Conservation (phyloP, 345 rosid genomes). For the Abelmoschus esculentus region DNA sequence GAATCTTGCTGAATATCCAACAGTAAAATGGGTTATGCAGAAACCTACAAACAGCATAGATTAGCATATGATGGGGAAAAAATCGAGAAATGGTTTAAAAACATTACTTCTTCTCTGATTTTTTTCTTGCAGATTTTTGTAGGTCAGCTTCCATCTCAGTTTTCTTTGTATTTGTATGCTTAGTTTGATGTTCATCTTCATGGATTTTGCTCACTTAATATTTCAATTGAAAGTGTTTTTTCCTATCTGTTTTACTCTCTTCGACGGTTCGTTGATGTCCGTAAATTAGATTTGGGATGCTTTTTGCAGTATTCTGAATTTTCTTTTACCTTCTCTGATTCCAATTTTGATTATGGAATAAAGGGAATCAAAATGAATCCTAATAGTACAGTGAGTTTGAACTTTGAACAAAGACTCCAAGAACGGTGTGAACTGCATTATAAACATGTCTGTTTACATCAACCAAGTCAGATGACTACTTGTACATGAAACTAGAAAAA, state of each 20-base stretch:
- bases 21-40: too few relatives aligned
- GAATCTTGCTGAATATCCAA: too few relatives aligned
- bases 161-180: not conserved
- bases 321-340: too few relatives aligned
- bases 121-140: not conserved
- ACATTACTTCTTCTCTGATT: too few relatives aligned
- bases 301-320: too few relatives aligned
- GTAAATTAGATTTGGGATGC: not conserved
- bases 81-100: too few relatives aligned
- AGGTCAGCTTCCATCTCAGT: not conserved
- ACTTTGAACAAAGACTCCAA: not conserved
- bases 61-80: too few relatives aligned
- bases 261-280: too few relatives aligned
- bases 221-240: too few relatives aligned
- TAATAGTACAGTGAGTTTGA: not conserved
- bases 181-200: not conserved
- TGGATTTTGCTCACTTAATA: not conserved
- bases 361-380: not conserved
- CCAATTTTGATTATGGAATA: not conserved
- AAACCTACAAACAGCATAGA: too few relatives aligned
- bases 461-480: slow-evolving; percentile 10
- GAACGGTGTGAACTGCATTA: not conserved
- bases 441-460: not conserved
- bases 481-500: slow-evolving; percentile 3
- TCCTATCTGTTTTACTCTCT: not conserved